phyloP scores from a whole-genome alignment of 169 alveolate species.

The Babesia gibsoni region DNA sequence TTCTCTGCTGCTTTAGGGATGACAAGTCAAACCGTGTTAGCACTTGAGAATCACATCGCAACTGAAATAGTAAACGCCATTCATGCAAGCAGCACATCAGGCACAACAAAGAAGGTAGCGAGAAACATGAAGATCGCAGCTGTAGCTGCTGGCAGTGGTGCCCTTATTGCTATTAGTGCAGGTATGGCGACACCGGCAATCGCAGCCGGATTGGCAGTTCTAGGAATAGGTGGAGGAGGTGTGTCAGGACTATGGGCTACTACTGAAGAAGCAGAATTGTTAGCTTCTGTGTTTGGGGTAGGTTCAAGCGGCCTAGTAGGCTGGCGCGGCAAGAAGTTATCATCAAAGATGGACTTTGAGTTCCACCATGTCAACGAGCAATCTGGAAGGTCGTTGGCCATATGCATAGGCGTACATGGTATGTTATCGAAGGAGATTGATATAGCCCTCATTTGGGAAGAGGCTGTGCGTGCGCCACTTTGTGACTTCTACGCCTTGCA shows the following conservation, averaged over 20 bases:
- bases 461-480: slow-evolving; percentile 64
- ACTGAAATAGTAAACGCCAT: slow-evolving; percentile 70
- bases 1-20: slow-evolving; percentile 69
- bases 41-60: slow-evolving; percentile 71
- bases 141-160: slow-evolving; percentile 86
- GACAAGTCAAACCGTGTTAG: slow-evolving; percentile 62
- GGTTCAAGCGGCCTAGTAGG: slow-evolving; percentile 83
- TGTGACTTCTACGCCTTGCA: slow-evolving; percentile 72
- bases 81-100: slow-evolving; percentile 53
- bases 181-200: slow-evolving; percentile 87
- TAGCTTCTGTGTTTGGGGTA: slow-evolving; percentile 80
- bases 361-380: slow-evolving; percentile 73
- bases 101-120: slow-evolving; percentile 63
- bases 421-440: slow-evolving; percentile 43
- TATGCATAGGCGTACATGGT: slow-evolving; percentile 74
- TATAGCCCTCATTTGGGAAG: slow-evolving; percentile 71
- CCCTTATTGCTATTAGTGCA: slow-evolving; percentile 83
- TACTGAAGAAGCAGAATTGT: slow-evolving; percentile 76
- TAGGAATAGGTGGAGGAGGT: slow-evolving; percentile 76
- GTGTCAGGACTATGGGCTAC: slow-evolving; percentile 76
- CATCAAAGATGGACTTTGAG: slow-evolving; percentile 70
- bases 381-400: slow-evolving; percentile 70
- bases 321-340: slow-evolving; percentile 75
- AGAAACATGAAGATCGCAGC: slow-evolving; percentile 74
- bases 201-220: slow-evolving; percentile 79